phyloP scores from a whole-genome alignment of 441 rosid genomes.

The Syzygium malaccense region DNA sequence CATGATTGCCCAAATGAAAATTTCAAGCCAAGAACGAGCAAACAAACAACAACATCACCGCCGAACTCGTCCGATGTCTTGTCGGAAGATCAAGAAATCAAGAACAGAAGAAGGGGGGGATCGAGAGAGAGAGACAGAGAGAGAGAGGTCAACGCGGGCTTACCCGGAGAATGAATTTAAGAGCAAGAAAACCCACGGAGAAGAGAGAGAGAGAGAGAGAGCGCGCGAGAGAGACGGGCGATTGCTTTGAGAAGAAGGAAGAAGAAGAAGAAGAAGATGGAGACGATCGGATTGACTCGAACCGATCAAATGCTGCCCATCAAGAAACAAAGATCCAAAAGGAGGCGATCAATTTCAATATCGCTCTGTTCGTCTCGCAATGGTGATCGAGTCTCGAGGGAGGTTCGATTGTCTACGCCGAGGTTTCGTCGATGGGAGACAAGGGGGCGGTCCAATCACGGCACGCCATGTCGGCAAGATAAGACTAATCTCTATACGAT shows the following conservation, averaged over 20 bases:
- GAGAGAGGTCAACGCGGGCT: background rate
- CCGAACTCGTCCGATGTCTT: background rate
- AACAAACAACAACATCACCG: background rate
- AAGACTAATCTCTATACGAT: background rate
- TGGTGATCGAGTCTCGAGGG: background rate
- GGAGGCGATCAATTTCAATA: background rate
- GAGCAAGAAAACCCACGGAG: background rate
- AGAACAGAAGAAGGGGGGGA: background rate
- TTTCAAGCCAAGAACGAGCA: background rate
- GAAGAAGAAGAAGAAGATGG: background rate
- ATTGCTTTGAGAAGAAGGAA: background rate
- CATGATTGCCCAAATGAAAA: background rate
- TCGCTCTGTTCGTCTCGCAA: background rate
- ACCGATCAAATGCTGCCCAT: background rate
- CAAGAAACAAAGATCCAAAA: accelerated
- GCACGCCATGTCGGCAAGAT: background rate
- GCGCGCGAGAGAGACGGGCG: background rate
- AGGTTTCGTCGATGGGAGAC: background rate
- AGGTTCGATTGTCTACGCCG: background rate
- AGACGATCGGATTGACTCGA: background rate
- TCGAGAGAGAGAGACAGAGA: background rate
- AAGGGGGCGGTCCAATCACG: background rate
- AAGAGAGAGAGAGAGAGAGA: background rate
- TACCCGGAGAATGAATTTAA: background rate
- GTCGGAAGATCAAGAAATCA: background rate